phyloP scores from a whole-genome alignment of 140 eudicot species.

The Ambrosia hybrid region DNA sequence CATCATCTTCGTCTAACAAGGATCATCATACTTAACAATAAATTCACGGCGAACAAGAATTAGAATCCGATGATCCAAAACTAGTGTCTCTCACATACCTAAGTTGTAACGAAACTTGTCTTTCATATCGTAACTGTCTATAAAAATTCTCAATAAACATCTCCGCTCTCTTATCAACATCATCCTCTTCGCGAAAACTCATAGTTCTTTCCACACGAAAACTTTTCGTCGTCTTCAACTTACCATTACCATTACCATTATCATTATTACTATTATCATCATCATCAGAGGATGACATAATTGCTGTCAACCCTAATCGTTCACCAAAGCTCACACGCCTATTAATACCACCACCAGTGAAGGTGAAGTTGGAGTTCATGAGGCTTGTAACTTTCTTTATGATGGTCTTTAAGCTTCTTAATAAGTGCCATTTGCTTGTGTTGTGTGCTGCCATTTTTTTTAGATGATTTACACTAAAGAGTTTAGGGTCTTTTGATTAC shows the following conservation, averaged over 20 bases:
- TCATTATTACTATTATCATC: not conserved
- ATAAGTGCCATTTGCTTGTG: slow-evolving; percentile 30
- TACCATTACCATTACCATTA: not conserved
- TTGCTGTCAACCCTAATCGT: slow-evolving; percentile 43
- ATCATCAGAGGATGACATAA: slow-evolving; percentile 15
- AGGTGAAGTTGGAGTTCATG: slow-evolving; percentile 41
- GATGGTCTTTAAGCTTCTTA: slow-evolving; percentile 44
- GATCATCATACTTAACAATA: not conserved
- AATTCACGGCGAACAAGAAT: slow-evolving; percentile 34
- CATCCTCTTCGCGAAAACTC: slow-evolving; percentile 65
- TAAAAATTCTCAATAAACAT: slow-evolving; percentile 65
- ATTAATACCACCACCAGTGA: slow-evolving; percentile 22
- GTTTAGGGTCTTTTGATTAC: not conserved
- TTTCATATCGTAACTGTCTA: slow-evolving; percentile 51
- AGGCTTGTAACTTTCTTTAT: slow-evolving; percentile 55
- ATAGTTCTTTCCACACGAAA: slow-evolving; percentile 47
- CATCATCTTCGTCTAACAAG: not conserved
- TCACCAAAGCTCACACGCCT: slow-evolving; percentile 47
- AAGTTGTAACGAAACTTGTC: slow-evolving; percentile 70
- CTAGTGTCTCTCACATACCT: slow-evolving; percentile 53
- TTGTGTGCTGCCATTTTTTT: slow-evolving; percentile 12
- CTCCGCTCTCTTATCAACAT: slow-evolving; percentile 72
- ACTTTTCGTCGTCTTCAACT: slow-evolving; percentile 22
- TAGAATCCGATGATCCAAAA: slow-evolving; percentile 33
- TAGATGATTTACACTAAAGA: not conserved